Conservation (phyloP, 2,329 filamentous ascomycete species). For the Aspergillus nomiae region DNA sequence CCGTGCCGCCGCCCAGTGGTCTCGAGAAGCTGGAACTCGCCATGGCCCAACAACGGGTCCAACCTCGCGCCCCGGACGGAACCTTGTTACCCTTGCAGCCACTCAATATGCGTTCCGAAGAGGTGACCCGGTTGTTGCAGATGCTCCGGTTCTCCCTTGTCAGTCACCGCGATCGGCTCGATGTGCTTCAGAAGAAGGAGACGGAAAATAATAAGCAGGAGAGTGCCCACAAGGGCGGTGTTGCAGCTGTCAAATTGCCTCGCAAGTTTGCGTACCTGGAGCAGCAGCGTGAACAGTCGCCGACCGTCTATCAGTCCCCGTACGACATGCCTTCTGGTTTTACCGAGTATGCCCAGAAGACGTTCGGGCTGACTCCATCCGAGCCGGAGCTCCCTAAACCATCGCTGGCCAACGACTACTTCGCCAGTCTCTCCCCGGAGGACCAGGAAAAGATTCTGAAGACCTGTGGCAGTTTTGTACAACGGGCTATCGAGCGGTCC, state of each 20-base stretch:
- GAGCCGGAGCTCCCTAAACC: constrained; percentile 37
- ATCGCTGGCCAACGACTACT: constrained; percentile 46
- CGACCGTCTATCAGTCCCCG: constrained; percentile 45
- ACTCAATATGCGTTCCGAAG: constrained; percentile 47
- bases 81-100: constrained; percentile 41
- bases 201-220: constrained; percentile 36
- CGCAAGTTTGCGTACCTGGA: constrained; percentile 45
- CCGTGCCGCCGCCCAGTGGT: constrained; percentile 42
- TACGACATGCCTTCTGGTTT: constrained; percentile 47
- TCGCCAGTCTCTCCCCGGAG: constrained; percentile 40
- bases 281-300: constrained; percentile 38
- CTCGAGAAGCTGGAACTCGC: constrained; percentile 47
- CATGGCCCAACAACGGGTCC: constrained; percentile 47
- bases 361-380: constrained; percentile 39
- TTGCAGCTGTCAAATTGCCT: constrained; percentile 34
- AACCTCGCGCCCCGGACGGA: constrained; percentile 41
- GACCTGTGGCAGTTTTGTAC: constrained; percentile 44
- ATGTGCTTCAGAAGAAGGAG: constrained; percentile 42
- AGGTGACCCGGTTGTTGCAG: constrained; percentile 44
- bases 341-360: constrained; percentile 43
- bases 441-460: constrained; percentile 47
- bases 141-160: constrained; percentile 48
- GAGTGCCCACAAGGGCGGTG: constrained; percentile 32
- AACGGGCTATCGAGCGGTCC: constrained; percentile 41
- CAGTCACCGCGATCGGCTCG: constrained; percentile 41